phyloP scores from a whole-genome alignment of 441 rosid genomes.

The Omphalea diandra region DNA sequence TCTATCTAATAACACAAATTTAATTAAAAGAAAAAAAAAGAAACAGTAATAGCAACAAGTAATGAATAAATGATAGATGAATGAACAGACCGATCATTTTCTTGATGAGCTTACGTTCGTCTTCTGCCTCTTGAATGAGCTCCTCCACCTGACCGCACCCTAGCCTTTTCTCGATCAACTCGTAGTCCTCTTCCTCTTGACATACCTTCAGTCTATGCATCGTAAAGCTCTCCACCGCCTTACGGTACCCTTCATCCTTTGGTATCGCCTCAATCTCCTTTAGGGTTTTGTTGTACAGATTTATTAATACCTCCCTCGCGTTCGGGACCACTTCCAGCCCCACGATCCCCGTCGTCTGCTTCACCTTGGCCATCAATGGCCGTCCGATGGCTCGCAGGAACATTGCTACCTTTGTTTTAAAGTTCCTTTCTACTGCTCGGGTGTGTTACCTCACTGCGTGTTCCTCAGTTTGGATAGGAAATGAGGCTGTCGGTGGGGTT shows the following conservation, averaged over 20 bases:
- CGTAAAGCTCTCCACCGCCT: conserved; percentile 87
- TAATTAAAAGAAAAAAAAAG: too few relatives aligned
- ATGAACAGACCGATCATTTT: conserved; percentile 77
- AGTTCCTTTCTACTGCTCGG: background rate
- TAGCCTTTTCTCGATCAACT: conserved; percentile 63
- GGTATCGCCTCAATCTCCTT: conserved; percentile 86
- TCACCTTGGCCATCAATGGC: conserved; percentile 82
- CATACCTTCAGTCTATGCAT: conserved; percentile 67
- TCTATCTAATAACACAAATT: too few relatives aligned
- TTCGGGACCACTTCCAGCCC: conserved; percentile 91
- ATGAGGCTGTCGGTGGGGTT: background rate
- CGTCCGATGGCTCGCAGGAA: conserved; percentile 74
- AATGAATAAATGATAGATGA: background rate
- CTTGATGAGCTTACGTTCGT: conserved; percentile 79
- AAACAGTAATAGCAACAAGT: too few relatives aligned
- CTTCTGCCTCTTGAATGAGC: conserved; percentile 88
- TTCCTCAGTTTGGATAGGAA: background rate
- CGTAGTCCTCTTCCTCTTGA: conserved; percentile 77
- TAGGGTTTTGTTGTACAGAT: conserved; percentile 73
- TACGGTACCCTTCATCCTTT: conserved; percentile 85
- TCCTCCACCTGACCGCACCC: conserved; percentile 97
- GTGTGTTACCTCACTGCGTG: background rate
- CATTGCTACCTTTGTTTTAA: too few relatives aligned
- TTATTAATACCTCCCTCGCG: conserved; percentile 76
- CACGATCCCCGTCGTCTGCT: conserved; percentile 86